A percentile compares a stretch with the other conserved stretches of the same genome.
Evolutionary conservation across 1,139 yeast genomes (phyloP).

Genomic region (Blastobotrys petasosporus): DNA sequence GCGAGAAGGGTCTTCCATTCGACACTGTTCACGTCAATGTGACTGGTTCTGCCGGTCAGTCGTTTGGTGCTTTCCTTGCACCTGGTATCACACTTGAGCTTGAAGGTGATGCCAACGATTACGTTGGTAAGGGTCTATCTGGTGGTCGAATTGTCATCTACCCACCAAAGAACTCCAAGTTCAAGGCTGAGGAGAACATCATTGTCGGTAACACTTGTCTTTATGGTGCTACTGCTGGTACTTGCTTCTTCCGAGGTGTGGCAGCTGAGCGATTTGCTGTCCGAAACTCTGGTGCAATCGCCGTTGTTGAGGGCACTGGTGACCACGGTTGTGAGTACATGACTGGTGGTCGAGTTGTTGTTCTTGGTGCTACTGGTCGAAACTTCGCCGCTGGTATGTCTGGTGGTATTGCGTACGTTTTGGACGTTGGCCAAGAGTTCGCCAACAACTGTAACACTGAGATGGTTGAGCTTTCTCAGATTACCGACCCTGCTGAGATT

Average conservation of each 20-base stretch:
- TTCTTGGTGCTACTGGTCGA: slow-evolving; percentile 86
- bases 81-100: slow-evolving; percentile 92
- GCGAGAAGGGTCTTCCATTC: slow-evolving; percentile 89
- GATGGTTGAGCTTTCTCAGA: slow-evolving; percentile 70
- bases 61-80: slow-evolving; percentile 96
- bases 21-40: slow-evolving; percentile 93
- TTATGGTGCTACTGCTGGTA: slow-evolving; percentile 96
- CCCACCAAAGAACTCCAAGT: slow-evolving; percentile 78
- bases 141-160: slow-evolving; percentile 92
- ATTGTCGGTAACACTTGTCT: slow-evolving; percentile 96
- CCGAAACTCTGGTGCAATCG: slow-evolving; percentile 96
- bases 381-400: slow-evolving; percentile 99
- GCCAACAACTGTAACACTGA: slow-evolving; percentile 71
- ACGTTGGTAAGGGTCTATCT: slow-evolving; percentile 94
- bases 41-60: slow-evolving; percentile 95
- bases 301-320: slow-evolving; percentile 96
- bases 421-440: slow-evolving; percentile 93
- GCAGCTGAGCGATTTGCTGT: slow-evolving; percentile 99
- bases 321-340: slow-evolving; percentile 99
- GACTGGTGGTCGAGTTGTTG: slow-evolving; percentile 98
- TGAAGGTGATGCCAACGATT: slow-evolving; percentile 97
- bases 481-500: slow-evolving; percentile 85
- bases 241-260: slow-evolving; percentile 91
- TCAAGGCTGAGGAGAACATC: slow-evolving; percentile 94
- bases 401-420: slow-evolving; percentile 97